A percentile compares a stretch with the other conserved stretches of the same genome.
Conservation (phyloP, 352 stramenopile species). For the Globisporangium polare region DNA sequence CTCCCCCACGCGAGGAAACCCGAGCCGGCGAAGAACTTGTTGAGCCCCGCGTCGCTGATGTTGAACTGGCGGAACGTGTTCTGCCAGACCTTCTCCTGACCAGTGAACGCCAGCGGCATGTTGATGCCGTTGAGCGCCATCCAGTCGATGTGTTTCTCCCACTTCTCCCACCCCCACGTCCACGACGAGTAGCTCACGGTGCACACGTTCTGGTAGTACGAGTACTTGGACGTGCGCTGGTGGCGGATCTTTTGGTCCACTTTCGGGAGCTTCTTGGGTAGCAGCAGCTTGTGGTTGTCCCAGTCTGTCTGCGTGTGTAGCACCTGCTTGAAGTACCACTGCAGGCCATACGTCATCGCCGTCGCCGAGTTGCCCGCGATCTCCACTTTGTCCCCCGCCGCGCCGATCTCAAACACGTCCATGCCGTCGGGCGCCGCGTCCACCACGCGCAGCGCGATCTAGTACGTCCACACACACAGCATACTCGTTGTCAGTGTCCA, state of each 20-base stretch:
- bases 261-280: constrained; percentile 47
- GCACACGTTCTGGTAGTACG: constrained; percentile 92
- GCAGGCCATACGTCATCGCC: constrained; percentile 63
- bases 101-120: constrained; percentile 87
- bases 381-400: constrained; percentile 41
- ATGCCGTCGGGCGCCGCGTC: constrained; percentile 32
- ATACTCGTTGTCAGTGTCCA: background rate
- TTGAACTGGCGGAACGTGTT: constrained; percentile 85
- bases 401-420: constrained; percentile 63
- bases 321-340: constrained; percentile 75
- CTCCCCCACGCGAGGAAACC: constrained; percentile 88
- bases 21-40: constrained; percentile 88
- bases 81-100: constrained; percentile 88
- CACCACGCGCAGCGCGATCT: constrained; percentile 55
- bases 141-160: constrained; percentile 91
- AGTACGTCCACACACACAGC: background rate
- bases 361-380: constrained; percentile 52
- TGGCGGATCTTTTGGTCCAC: constrained; percentile 32
- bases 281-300: constrained; percentile 69
- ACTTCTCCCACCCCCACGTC: constrained; percentile 85
- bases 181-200: constrained; percentile 90
- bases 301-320: constrained; percentile 79
- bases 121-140: constrained; percentile 93
- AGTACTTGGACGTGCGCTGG: constrained; percentile 68
- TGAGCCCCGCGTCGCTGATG: constrained; percentile 62